Base-by-base conservation (phyloP, 768 basidiomycete genomes). In the Tylopilus plumbeoviolaceoides region DNA sequence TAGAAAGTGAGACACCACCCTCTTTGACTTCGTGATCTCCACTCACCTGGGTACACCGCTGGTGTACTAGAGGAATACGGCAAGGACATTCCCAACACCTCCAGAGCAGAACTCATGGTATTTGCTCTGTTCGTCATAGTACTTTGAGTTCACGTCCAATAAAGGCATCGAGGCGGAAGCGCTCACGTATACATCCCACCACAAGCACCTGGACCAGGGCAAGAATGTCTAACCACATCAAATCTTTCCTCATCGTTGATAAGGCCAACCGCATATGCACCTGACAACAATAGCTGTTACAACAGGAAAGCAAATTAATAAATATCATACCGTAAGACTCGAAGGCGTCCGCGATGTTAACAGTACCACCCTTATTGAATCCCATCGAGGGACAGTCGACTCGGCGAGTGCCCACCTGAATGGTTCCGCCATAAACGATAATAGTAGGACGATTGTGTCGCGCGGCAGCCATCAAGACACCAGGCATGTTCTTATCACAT, bases 401-500 rank as follows among this genome's bases (percentile, higher is more conserved):
- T 51, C 83, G 80, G n/a, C 89, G 81, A 27, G 74, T 75, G 40
- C 91, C 91, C 15, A 84, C 75, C 66, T 84, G 82, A 51, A 93
- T 93, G 4, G 91, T 90, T 5, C 91, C 91, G 15, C 91, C 84
- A 65, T 93, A 94, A 12, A 94, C 78, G 50, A 92, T 86, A 62
- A 94, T 82, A 2, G 91, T 92, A 2, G 91, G 91, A 7, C 91
- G 80, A 64, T 94, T 93, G 72, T 91, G 87, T 47, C 91, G 83
- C 36, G 75, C 87, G 1, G 91, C 91, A 15, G 91, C 91, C 64
- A 94, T 90, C 51, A 91, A 76, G 64, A 86, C 89, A 17, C 89
- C 91, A 9, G 91, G 91, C 91, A 93, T 92, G 64, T 93, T 93
- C 74, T 93, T 93, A 70, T 93, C 91, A 59, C 91, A 93, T 51